Percentiles rank a stretch among this genome's conserved stretches.
These are phyloP conservation scores for Arctium minus DNA, from an alignment of 129 eudicot genomes.

Conservation along the genomic window DNA sequence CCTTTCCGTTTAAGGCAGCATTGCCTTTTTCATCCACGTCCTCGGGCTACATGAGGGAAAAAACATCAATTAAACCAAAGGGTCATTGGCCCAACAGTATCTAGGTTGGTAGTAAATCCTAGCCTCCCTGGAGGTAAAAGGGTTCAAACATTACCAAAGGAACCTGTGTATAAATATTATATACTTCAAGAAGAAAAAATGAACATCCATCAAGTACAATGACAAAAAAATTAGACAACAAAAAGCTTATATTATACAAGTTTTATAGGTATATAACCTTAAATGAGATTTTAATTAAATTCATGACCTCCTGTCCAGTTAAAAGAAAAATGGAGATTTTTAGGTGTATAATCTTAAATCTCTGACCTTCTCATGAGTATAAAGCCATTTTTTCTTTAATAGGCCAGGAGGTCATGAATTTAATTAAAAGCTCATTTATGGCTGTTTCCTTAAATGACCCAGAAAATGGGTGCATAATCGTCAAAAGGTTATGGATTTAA, in stretches of 20 bases:
- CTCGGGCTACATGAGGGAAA: constrained; percentile 40
- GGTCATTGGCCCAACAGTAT: not conserved
- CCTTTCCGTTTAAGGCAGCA: constrained; percentile 58
- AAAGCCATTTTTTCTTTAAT: no score
- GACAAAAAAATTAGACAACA: not conserved
- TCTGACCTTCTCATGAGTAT: no score
- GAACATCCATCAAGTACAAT: not conserved
- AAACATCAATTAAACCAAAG: not conserved
- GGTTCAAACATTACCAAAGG: no score
- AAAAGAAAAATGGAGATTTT: no score
- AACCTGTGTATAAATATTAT: no score
- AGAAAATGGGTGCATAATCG: not conserved
- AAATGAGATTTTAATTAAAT: no score
- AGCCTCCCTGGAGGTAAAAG: no score
- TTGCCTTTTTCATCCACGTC: constrained; percentile 26
- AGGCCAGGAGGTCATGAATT: no score
- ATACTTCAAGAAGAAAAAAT: not conserved
- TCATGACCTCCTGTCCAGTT: not conserved
- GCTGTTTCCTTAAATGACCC: no score
- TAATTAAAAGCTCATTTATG: no score
- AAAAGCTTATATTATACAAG: no score
- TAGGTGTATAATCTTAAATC: no score
- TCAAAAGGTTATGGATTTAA: not conserved
- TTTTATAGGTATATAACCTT: not conserved
- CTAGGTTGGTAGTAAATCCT: not conserved